Conservation (phyloP, 2,329 filamentous ascomycete species). For the Paracoccidioides brasiliensis region DNA sequence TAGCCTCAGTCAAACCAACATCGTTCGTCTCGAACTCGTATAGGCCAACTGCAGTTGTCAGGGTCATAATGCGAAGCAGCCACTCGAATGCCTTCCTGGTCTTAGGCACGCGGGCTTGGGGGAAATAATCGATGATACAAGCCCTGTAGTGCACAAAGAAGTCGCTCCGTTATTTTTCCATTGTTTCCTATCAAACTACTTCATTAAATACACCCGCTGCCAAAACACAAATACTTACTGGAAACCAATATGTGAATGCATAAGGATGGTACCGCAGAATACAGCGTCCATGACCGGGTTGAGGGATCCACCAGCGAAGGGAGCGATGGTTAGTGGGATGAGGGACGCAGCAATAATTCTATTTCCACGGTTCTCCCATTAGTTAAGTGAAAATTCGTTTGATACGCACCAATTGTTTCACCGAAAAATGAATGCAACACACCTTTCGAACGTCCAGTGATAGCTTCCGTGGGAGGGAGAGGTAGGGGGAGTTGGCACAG, state of each 20-base stretch:
- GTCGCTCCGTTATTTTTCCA: slow-evolving; percentile 4
- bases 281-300: slow-evolving; percentile 81
- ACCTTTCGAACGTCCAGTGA: slow-evolving; percentile 93
- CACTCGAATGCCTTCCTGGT: slow-evolving; percentile 57
- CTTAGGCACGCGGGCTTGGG: slow-evolving; percentile 54
- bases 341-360: slow-evolving; percentile 68
- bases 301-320: slow-evolving; percentile 81
- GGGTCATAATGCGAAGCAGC: slow-evolving; percentile 64
- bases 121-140: slow-evolving; percentile 84
- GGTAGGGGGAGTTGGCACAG: slow-evolving; percentile 58
- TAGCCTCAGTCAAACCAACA: slow-evolving; percentile 78
- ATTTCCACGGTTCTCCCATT: slow-evolving; percentile 1
- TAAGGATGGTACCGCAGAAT: slow-evolving; percentile 66
- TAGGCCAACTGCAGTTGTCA: slow-evolving; percentile 71
- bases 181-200: background rate
- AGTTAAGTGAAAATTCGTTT: background rate
- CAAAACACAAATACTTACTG: slow-evolving; percentile 41
- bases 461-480: slow-evolving; percentile 81
- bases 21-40: slow-evolving; percentile 99
- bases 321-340: slow-evolving; percentile 74
- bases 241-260: slow-evolving; percentile 95
- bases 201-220: background rate
- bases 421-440: slow-evolving; percentile 9
- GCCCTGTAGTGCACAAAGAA: slow-evolving; percentile 32
- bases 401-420: background rate